Base-by-base conservation (phyloP, 2,329 filamentous ascomycete genomes). In the Penicillium frequentans region DNA sequence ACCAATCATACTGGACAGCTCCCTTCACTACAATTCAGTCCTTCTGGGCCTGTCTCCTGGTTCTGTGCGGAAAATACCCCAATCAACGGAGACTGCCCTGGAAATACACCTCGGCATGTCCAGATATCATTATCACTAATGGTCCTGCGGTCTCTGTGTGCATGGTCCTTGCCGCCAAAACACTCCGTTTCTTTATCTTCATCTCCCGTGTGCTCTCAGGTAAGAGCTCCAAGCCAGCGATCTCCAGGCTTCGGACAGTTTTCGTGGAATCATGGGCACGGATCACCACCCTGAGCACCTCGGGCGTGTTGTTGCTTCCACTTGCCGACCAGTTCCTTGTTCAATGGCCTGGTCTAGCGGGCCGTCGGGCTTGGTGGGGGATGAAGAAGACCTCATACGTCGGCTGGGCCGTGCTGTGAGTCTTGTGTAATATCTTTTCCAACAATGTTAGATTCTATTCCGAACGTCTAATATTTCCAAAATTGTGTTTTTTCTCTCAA, bases 201-300 rank as follows among this genome's bases (percentile, higher is more conserved):
- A 23, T 69, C 16, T 54, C 52, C 31, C 60, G 49, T 31, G 54
- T 49, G 42, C 49, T 55, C 21, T 58, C 31, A 8, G 55, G 46
- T n/a, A 46, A 19, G 44, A 64, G 53, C 52, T 50, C 58, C 50
- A 43, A 57, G 29, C 60, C 55, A 8, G 27, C 54, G 8, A 51
- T 58, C 53, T 52, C 56, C 13, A 51, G 58, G 61, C 87, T 93
- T 77, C 85, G 86, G 60, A 87, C 90, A 10, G 80, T 98, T 14
- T 99, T 95, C 72, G 84, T 97, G 27, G 95, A 99, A 79, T 95
- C 90, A 21, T 97, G 93, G 88, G 93, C 95, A 3, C 84, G 95
- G 16, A 90, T 96, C 16, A 87, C 83, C 63, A 88, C 85, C 13
- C 75, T 98, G 62, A 98, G 93, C 76, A 73, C 97, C 57, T 96